Conservation (phyloP, 2,329 filamentous ascomycete species). For the Xylaria sp. region DNA sequence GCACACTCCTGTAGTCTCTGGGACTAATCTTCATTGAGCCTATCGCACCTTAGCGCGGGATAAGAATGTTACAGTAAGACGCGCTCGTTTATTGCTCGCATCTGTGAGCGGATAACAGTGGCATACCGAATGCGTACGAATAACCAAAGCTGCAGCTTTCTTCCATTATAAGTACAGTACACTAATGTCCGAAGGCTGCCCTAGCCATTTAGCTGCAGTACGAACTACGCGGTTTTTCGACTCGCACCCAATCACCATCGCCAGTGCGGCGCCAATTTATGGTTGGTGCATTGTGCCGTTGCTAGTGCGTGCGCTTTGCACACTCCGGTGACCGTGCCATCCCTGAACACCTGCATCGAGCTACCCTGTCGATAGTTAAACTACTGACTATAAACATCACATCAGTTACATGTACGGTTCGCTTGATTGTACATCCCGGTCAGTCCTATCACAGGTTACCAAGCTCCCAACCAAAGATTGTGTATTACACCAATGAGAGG, state of each 20-base stretch:
- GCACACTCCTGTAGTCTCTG: not conserved
- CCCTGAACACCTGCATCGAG: slow-evolving; percentile 19
- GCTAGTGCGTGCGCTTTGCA: slow-evolving; percentile 16
- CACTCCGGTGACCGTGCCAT: slow-evolving; percentile 23
- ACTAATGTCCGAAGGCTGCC: not conserved
- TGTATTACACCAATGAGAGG: slow-evolving; percentile 7
- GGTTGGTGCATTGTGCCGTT: slow-evolving; percentile 19
- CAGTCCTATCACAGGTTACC: slow-evolving; percentile 5
- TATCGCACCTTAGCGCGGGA: not conserved
- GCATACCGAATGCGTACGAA: not conserved
- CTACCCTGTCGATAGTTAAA: slow-evolving; percentile 18
- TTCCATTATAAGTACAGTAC: slow-evolving; percentile 3
- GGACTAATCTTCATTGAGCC: not conserved
- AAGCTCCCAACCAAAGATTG: slow-evolving; percentile 6
- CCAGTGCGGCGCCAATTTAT: slow-evolving; percentile 8
- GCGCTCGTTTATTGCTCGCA: slow-evolving; percentile 10
- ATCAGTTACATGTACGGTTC: not conserved
- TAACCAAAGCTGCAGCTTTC: not conserved
- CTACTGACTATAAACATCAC: not conserved
- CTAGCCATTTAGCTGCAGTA: not conserved
- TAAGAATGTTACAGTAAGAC: slow-evolving; percentile 5
- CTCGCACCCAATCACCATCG: slow-evolving; percentile 18
- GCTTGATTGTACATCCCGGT: not conserved
- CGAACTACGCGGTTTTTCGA: not conserved
- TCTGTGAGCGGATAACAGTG: slow-evolving; percentile 3